Evolutionary conservation across 2,329 filamentous ascomycete genomes (phyloP).

Genomic region (Penicillium sp.): DNA sequence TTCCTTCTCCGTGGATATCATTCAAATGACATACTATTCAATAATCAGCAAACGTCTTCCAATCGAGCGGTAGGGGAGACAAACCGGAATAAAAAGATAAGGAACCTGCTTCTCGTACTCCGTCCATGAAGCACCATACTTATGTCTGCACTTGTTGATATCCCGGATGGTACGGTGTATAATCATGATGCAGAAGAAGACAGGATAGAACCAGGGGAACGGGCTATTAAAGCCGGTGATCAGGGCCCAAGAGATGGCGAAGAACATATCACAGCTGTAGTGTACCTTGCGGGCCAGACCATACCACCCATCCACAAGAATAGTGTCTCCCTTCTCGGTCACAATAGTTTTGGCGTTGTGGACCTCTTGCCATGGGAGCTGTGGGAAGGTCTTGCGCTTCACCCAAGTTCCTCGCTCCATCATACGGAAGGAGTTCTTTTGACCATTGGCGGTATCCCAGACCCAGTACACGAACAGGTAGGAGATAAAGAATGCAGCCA

Average conservation of each 20-base stretch:
- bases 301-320: constrained; percentile 85
- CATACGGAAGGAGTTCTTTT: constrained; percentile 87
- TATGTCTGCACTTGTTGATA: constrained; percentile 69
- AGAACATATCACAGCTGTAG: constrained; percentile 77
- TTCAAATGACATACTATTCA: neutral
- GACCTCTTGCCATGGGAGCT: constrained; percentile 79
- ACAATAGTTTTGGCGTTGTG: constrained; percentile 75
- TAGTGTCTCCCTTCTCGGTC: constrained; percentile 69
- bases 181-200: constrained; percentile 80
- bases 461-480: constrained; percentile 86
- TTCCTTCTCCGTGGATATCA: neutral
- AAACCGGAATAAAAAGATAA: constrained; percentile 76
- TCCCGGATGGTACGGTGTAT: constrained; percentile 73
- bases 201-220: constrained; percentile 84
- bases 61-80: constrained; percentile 15
- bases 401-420: constrained; percentile 68
- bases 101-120: constrained; percentile 79
- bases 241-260: constrained; percentile 73
- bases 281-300: constrained; percentile 74
- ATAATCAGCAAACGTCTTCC: neutral
- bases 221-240: constrained; percentile 77
- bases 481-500: constrained; percentile 62
- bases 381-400: constrained; percentile 77
- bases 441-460: constrained; percentile 87
- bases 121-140: constrained; percentile 78